These are phyloP conservation scores for Gnaphalium uliginosum DNA, from an alignment of 129 eudicot species.

Conservation along the genomic window DNA sequence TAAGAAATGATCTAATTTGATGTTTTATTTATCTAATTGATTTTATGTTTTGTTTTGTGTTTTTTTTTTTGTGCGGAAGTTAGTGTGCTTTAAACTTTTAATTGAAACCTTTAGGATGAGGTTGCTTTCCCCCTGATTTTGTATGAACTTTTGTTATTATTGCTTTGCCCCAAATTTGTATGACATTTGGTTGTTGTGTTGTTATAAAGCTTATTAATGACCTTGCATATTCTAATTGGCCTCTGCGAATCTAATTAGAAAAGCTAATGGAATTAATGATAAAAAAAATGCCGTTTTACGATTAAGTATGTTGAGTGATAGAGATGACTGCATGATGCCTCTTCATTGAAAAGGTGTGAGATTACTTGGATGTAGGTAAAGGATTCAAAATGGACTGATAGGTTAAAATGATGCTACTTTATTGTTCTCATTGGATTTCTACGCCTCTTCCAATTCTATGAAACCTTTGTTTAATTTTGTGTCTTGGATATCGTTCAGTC, in stretches of 20 bases:
- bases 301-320: neutral
- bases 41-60: neutral
- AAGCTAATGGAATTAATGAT: constrained; percentile 7
- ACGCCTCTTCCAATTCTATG: neutral
- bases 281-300: neutral
- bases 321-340: constrained; percentile 12
- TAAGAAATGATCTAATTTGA: neutral
- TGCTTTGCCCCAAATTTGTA: neutral
- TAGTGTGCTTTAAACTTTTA: neutral
- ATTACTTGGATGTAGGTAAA: neutral
- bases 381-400: constrained; percentile 13
- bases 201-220: neutral
- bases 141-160: constrained; percentile 16
- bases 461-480: constrained; percentile 1
- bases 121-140: constrained; percentile 20
- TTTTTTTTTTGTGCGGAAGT: constrained; percentile 14
- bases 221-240: constrained; percentile 21
- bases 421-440: constrained; percentile 10
- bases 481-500: constrained; percentile 47
- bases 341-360: neutral
- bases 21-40: constrained; percentile 24
- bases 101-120: neutral
- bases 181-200: neutral
- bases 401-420: constrained; percentile 11
- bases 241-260: neutral